These are phyloP conservation scores for Cutaneotrichosporon sp. DNA, from an alignment of 1,284 basidiomycete genomes.

Conservation along the genomic window DNA sequence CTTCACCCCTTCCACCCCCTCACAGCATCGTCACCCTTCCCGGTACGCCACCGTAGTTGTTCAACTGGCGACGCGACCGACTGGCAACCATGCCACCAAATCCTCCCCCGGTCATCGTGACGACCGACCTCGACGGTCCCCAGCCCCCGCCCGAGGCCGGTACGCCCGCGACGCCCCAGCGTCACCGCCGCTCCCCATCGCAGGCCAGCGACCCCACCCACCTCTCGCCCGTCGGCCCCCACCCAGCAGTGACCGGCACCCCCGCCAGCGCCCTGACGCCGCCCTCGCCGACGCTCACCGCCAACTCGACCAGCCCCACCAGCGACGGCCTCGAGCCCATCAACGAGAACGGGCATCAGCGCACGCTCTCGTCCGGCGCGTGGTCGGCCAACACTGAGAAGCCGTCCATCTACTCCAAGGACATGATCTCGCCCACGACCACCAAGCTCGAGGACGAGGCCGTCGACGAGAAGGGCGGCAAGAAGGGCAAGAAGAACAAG, in stretches of 20 bases:
- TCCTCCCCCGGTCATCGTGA: conserved; percentile 40
- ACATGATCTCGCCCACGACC: conserved; percentile 1
- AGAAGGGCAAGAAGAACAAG: conserved; percentile 27
- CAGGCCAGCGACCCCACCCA: conserved; percentile 27
- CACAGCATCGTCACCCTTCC: neutral
- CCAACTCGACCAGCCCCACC: conserved; percentile 30
- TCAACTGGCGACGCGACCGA: neutral
- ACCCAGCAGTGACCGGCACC: conserved; percentile 19
- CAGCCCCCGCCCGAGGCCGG: conserved; percentile 10
- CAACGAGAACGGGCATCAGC: conserved; percentile 39
- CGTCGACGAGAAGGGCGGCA: conserved; percentile 9
- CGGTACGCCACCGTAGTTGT: neutral
- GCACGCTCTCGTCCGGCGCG: conserved; percentile 36
- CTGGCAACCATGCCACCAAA: conserved; percentile 18
- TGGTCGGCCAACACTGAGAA: conserved; percentile 28
- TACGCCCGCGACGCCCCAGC: conserved; percentile 17
- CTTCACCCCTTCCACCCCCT: neutral
- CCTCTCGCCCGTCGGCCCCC: conserved; percentile 30
- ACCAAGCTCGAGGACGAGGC: conserved; percentile 10
- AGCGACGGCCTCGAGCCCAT: conserved; percentile 63
- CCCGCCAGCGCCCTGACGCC: conserved; percentile 25
- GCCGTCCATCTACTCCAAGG: conserved; percentile 3
- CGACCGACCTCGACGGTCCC: conserved; percentile 39
- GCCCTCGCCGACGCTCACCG: conserved; percentile 45
- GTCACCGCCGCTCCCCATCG: conserved; percentile 20